A percentile compares a stretch with the other conserved stretches of the same genome.
These are phyloP conservation scores for Prunus kanzakura DNA, from an alignment of 306 rosid species.

Conservation along the genomic window DNA sequence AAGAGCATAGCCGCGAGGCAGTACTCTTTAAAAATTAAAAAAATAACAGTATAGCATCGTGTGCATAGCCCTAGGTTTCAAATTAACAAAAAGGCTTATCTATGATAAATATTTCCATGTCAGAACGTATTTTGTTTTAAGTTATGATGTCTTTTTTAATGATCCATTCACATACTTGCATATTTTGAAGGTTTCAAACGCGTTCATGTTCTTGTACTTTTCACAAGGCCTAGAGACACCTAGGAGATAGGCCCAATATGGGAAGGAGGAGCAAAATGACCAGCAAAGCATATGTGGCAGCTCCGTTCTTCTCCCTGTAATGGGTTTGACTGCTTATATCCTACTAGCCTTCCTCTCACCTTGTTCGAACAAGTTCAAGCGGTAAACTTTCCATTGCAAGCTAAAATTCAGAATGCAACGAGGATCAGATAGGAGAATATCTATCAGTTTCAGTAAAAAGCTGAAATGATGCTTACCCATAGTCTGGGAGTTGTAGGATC, in stretches of 20 bases:
- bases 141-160: not conserved
- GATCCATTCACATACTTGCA: not conserved
- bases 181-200: not conserved
- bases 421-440: not conserved
- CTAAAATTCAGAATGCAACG: slow-evolving; percentile 38
- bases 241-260: not conserved
- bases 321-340: not conserved
- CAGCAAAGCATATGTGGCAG: not conserved
- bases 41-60: too few species aligned
- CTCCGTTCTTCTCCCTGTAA: not conserved
- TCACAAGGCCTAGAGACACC: not conserved
- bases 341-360: slow-evolving; percentile 27
- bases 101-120: not conserved
- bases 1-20: too few species aligned
- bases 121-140: not conserved
- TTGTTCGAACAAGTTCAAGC: slow-evolving; percentile 68
- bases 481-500: slow-evolving; percentile 80
- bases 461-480: slow-evolving; percentile 59
- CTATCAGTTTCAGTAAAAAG: not conserved
- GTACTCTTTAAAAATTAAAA: too few species aligned
- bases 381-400: slow-evolving; percentile 83
- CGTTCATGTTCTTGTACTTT: not conserved
- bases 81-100: not conserved
- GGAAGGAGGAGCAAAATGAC: not conserved
- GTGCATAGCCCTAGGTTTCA: not conserved